These are phyloP conservation scores for Cyberlindnera japonica DNA, from an alignment of 805 yeast genomes.

Conservation along the genomic window DNA sequence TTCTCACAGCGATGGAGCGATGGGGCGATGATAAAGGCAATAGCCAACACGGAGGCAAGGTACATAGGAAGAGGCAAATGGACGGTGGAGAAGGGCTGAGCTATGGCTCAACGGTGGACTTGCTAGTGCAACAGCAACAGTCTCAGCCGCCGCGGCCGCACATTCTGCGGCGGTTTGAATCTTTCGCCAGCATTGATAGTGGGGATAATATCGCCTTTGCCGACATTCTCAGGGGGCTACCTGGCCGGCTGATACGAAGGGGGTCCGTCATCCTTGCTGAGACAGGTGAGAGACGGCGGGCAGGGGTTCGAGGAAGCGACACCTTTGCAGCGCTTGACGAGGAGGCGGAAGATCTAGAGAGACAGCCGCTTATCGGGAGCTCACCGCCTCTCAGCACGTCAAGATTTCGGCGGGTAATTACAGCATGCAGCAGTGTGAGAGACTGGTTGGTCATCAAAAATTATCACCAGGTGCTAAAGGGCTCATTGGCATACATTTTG, in stretches of 20 bases:
- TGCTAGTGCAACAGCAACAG: too few relatives aligned
- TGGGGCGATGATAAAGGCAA: too few relatives aligned
- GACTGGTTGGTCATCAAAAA: constrained; percentile 7
- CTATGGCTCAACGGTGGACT: too few relatives aligned
- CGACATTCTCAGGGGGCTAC: constrained; percentile 15
- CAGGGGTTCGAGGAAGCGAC: constrained; percentile 1
- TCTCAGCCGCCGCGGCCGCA: constrained; percentile 8
- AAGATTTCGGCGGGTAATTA: neutral
- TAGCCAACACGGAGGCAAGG: too few relatives aligned
- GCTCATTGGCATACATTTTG: constrained; percentile 68
- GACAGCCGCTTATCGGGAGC: constrained; percentile 14
- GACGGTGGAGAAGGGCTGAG: too few relatives aligned
- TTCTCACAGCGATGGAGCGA: too few relatives aligned
- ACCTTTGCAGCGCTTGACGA: neutral
- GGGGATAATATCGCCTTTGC: constrained; percentile 10
- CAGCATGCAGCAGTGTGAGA: neutral
- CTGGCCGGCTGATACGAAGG: constrained; percentile 20
- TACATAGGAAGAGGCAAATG: too few relatives aligned
- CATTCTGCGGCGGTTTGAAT: constrained; percentile 17
- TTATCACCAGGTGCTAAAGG: constrained; percentile 45
- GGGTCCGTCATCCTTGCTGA: constrained; percentile 43
- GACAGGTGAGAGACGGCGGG: constrained; percentile 36
- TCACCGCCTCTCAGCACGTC: neutral
- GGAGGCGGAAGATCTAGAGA: constrained; percentile 16
- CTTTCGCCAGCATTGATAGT: constrained; percentile 24